These are phyloP conservation scores for Mucor circinelloides DNA, from an alignment of 371 early-diverging fungal species.

Conservation along the genomic window DNA sequence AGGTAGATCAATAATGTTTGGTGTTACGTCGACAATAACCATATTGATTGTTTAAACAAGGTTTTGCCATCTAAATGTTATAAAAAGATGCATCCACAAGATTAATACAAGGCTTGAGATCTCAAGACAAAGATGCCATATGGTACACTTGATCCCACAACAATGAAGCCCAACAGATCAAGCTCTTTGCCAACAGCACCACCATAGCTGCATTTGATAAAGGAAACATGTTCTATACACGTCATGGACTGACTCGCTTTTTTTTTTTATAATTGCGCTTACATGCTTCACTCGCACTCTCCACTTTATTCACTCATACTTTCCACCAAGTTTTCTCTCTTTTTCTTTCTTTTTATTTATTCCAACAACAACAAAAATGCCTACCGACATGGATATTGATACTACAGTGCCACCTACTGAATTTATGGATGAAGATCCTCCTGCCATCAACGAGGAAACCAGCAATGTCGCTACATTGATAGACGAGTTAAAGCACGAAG, in stretches of 20 bases:
- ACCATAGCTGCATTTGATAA: too few species aligned
- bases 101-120: not conserved
- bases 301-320: too few species aligned
- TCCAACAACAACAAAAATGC: not conserved
- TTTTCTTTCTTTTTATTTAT: not conserved
- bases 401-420: constrained; percentile 37
- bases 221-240: not conserved
- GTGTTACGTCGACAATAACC: not conserved
- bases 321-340: not conserved
- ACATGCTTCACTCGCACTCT: not conserved
- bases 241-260: not conserved
- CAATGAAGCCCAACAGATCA: not conserved
- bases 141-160: not conserved
- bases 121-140: not conserved
- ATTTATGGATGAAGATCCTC: constrained; percentile 56
- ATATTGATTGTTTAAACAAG: not conserved
- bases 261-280: not conserved
- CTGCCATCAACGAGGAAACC: constrained; percentile 35
- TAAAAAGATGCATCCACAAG: not conserved
- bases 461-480: constrained; percentile 91
- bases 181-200: not conserved
- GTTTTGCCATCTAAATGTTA: not conserved
- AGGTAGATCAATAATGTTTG: not conserved
- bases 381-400: constrained; percentile 52
- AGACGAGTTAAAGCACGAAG: constrained; percentile 98